These are phyloP conservation scores for Fusarium buharicum DNA, from an alignment of 2,329 filamentous ascomycete genomes.

Conservation along the genomic window DNA sequence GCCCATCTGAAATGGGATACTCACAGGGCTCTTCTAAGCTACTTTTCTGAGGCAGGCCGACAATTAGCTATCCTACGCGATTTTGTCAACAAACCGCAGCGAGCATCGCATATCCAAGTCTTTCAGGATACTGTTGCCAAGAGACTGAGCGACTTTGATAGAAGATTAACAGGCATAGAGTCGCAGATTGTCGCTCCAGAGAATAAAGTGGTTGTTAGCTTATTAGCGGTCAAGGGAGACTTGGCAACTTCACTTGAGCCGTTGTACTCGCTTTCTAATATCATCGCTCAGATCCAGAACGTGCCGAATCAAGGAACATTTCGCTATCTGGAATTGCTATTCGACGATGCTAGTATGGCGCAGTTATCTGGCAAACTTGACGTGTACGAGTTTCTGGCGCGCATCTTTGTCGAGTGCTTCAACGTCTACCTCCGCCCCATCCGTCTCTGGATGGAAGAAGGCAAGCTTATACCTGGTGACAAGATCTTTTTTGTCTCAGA, in stretches of 20 bases:
- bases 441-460: slow-evolving; percentile 84
- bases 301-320: slow-evolving; percentile 67
- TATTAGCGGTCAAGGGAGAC: slow-evolving; percentile 70
- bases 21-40: slow-evolving; percentile 59
- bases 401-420: slow-evolving; percentile 83
- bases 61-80: slow-evolving; percentile 58
- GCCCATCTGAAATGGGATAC: slow-evolving; percentile 61
- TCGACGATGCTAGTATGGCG: slow-evolving; percentile 72
- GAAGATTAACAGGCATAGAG: slow-evolving; percentile 68
- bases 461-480: slow-evolving; percentile 72
- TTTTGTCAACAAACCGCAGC: slow-evolving; percentile 57
- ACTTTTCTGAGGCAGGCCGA: slow-evolving; percentile 60
- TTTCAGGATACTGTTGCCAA: slow-evolving; percentile 72
- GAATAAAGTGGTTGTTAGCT: slow-evolving; percentile 69
- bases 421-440: slow-evolving; percentile 84
- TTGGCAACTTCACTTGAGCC: slow-evolving; percentile 64
- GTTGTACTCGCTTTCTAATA: slow-evolving; percentile 68
- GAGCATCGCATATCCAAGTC: slow-evolving; percentile 72
- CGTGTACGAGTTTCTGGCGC: slow-evolving; percentile 71
- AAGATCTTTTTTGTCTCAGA: slow-evolving; percentile 80
- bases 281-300: slow-evolving; percentile 68
- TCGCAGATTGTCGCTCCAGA: slow-evolving; percentile 65
- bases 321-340: slow-evolving; percentile 81
- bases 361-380: slow-evolving; percentile 74
- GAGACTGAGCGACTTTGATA: slow-evolving; percentile 68